Evolutionary conservation across 2,329 filamentous ascomycete species (phyloP).

Genomic region (Berkeleyomyces basicola): DNA sequence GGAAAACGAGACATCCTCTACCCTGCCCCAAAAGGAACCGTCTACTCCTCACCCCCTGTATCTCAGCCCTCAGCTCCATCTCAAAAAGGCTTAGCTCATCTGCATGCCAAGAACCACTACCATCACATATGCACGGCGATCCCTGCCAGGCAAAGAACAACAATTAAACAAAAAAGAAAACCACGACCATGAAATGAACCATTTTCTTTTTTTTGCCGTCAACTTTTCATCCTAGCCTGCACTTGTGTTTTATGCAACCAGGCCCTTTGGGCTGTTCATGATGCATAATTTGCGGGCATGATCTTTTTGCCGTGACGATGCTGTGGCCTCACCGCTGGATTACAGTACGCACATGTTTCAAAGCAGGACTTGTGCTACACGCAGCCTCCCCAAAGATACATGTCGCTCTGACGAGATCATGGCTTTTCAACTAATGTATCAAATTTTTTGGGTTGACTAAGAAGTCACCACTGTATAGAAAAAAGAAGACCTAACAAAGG

Average conservation of each 20-base stretch:
- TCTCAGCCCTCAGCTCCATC: neutral
- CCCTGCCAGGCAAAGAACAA: neutral
- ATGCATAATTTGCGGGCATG: too few relatives aligned
- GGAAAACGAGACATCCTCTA: neutral
- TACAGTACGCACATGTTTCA: neutral
- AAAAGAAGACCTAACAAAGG: neutral
- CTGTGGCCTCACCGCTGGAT: neutral
- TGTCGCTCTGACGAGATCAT: neutral
- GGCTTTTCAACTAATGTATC: neutral
- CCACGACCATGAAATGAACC: neutral
- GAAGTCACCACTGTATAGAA: neutral
- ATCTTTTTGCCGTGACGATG: neutral
- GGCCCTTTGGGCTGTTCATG: too few relatives aligned
- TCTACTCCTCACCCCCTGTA: neutral
- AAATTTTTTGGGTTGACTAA: neutral
- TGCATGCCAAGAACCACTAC: neutral
- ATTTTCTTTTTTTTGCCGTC: neutral
- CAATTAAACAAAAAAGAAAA: neutral
- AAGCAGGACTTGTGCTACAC: too few relatives aligned
- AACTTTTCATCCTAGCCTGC: neutral
- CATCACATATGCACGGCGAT: neutral
- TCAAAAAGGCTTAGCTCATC: neutral
- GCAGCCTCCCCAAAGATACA: too few relatives aligned
- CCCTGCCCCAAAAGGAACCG: too few relatives aligned
- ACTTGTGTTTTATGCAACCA: too few relatives aligned